These are phyloP conservation scores for Diaporthe helianthi DNA, from an alignment of 2,329 filamentous ascomycete genomes.

Conservation along the genomic window DNA sequence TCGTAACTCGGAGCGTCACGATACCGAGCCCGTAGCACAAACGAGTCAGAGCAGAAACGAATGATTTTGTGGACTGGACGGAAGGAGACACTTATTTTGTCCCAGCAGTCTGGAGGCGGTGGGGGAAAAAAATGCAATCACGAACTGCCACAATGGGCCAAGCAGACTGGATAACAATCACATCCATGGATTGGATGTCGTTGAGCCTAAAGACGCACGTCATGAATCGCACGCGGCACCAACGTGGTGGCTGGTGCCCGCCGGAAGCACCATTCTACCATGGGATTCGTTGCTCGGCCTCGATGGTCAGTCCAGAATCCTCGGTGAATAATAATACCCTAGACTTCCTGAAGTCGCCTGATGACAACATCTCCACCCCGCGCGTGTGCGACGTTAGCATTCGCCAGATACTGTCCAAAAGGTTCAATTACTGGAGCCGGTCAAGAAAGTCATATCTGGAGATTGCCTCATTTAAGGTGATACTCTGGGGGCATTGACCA, in stretches of 20 bases:
- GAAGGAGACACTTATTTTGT: background rate
- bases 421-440: background rate
- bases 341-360: constrained; percentile 2
- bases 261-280: background rate
- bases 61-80: background rate
- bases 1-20: background rate
- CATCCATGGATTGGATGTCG: background rate
- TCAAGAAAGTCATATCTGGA: background rate
- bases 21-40: background rate
- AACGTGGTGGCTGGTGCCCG: constrained; percentile 1
- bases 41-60: background rate
- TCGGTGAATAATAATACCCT: no score
- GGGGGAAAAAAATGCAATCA: background rate
- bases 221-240: constrained; percentile 15
- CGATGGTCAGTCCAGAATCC: background rate
- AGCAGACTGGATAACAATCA: background rate
- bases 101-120: background rate
- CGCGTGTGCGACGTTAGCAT: background rate
- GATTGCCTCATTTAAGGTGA: background rate
- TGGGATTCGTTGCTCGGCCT: background rate
- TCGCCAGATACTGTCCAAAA: background rate
- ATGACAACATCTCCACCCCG: background rate
- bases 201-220: background rate
- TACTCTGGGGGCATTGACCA: no score
- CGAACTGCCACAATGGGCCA: background rate